Conservation (phyloP, 2,329 filamentous ascomycete species). For the Nemania sp. region DNA sequence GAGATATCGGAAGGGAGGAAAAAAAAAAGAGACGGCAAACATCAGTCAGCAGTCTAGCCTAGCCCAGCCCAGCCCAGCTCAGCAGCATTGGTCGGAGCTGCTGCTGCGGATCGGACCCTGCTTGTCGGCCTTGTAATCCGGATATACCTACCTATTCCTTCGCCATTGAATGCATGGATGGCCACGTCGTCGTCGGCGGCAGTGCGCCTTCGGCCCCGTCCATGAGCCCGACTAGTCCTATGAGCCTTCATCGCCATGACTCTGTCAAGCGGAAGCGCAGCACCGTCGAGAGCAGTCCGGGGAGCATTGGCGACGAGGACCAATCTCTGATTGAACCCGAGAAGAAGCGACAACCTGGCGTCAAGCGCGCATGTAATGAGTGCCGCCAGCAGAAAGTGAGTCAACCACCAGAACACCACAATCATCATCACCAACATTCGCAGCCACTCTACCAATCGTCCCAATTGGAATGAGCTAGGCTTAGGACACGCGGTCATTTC, state of each 20-base stretch:
- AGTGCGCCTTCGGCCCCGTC: constrained; percentile 61
- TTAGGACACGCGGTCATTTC: constrained; percentile 2
- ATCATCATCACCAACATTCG: constrained; percentile 6
- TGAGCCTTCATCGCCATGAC: constrained; percentile 63
- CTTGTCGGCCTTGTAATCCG: constrained; percentile 22
- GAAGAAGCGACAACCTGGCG: constrained; percentile 74
- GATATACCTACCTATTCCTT: constrained; percentile 35
- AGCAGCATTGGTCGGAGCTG: constrained; percentile 36
- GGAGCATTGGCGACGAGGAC: constrained; percentile 68
- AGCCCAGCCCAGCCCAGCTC: constrained; percentile 22
- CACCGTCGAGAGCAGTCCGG: constrained; percentile 71
- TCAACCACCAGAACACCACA: constrained; percentile 40
- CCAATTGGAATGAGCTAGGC: constrained; percentile 15
- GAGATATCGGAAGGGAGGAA: constrained; percentile 15
- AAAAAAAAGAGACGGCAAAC: constrained; percentile 30
- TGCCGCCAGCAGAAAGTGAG: constrained; percentile 87
- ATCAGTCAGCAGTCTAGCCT: constrained; percentile 34
- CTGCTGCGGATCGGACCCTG: constrained; percentile 39
- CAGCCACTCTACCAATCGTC: constrained; percentile 6
- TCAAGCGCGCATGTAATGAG: constrained; percentile 86
- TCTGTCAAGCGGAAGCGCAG: constrained; percentile 72
- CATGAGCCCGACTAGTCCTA: constrained; percentile 67
- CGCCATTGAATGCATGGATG: constrained; percentile 60
- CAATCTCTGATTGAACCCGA: constrained; percentile 67
- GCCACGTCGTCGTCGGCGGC: constrained; percentile 56